These are phyloP conservation scores for Calonectria pauciramosa DNA, from an alignment of 2,329 filamentous ascomycete species.

Conservation along the genomic window DNA sequence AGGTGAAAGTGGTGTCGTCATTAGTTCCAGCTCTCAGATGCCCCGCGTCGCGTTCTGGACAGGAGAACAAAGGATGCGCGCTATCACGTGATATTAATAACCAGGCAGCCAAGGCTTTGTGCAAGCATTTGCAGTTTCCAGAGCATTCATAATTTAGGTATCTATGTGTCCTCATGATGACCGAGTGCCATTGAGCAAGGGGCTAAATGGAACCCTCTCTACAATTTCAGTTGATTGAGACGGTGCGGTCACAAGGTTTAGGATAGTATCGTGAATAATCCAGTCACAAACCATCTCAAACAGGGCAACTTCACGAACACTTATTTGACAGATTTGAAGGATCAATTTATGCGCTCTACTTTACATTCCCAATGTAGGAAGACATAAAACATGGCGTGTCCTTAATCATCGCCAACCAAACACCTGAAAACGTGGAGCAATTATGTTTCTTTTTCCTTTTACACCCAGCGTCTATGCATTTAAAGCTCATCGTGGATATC, in stretches of 20 bases:
- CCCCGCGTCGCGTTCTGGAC: conserved; percentile 18
- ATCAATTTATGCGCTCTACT: conserved; percentile 49
- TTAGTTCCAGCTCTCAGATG: not conserved
- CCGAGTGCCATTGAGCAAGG: not conserved
- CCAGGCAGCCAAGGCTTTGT: not conserved
- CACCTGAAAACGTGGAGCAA: conserved; percentile 41
- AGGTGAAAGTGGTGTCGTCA: not conserved
- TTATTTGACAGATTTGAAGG: conserved; percentile 10
- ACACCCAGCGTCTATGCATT: conserved; percentile 55
- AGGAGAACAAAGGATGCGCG: conserved; percentile 7
- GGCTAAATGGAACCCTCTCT: not conserved
- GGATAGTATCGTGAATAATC: not conserved
- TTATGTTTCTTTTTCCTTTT: conserved; percentile 46
- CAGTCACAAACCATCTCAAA: not conserved
- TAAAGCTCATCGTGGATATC: conserved; percentile 85
- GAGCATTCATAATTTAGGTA: not conserved
- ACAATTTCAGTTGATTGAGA: not conserved
- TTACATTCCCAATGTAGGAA: conserved; percentile 44
- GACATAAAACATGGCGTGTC: conserved; percentile 38
- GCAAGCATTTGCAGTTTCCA: not conserved
- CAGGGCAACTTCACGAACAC: not conserved
- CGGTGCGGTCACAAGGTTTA: no score
- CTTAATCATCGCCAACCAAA: conserved; percentile 46
- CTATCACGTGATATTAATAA: conserved; percentile 18
- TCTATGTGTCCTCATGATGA: not conserved